Evolutionary conservation across 1,284 basidiomycete species (phyloP).

Genomic region (Cutaneotrichosporon sp.): DNA sequence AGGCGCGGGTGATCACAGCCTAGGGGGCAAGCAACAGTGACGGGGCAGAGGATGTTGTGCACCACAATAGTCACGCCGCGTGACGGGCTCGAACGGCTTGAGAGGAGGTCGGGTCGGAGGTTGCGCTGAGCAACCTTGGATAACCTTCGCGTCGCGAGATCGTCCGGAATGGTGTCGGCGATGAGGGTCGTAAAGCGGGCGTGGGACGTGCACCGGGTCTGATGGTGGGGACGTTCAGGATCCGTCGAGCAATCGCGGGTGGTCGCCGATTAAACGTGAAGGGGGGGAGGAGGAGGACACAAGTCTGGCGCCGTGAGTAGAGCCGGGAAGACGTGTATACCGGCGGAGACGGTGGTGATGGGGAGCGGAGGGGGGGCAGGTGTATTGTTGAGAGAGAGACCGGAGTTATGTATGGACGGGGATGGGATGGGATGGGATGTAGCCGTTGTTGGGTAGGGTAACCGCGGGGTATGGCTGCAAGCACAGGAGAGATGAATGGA

Average conservation of each 20-base stretch:
- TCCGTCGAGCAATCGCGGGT: neutral
- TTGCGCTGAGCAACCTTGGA: neutral
- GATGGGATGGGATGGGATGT: too few relatives aligned
- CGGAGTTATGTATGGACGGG: conserved; percentile 1
- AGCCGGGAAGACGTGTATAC: neutral
- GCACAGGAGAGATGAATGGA: too few relatives aligned
- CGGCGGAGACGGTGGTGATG: neutral
- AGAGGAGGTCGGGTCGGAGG: neutral
- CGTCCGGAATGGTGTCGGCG: neutral
- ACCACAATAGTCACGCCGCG: neutral
- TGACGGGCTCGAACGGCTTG: neutral
- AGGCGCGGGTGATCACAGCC: neutral
- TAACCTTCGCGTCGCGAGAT: neutral
- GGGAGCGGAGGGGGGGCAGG: neutral
- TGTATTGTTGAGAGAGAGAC: neutral
- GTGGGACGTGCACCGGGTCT: neutral
- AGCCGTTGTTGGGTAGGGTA: too few relatives aligned
- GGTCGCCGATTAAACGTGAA: neutral
- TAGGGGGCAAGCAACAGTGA: neutral
- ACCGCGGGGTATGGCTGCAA: too few relatives aligned
- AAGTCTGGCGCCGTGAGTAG: neutral
- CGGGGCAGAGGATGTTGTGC: neutral
- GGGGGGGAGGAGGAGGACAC: neutral
- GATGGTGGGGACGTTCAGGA: neutral
- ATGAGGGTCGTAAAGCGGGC: neutral